Evolutionary conservation across 2,329 filamentous ascomycete genomes (phyloP), one percentile per base, ranked within the genome.

Genomic region (Penicillium sp.): DNA sequence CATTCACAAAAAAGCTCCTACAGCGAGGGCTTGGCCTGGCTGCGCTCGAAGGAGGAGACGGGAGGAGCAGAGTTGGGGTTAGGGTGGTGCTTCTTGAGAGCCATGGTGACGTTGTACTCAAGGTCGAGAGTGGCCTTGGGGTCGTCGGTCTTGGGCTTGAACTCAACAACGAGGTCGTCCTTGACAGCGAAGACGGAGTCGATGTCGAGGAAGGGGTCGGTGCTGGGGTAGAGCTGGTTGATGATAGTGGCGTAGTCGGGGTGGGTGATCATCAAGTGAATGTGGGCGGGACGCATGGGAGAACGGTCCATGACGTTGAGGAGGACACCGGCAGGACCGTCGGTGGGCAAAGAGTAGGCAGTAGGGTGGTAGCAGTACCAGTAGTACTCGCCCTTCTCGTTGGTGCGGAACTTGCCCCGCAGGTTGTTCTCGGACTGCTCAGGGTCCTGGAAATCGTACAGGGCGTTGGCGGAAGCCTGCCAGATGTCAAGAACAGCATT

Each of bases 331-430:
- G 81, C 80, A 31, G 82, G 82, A 11, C 78, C 87, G 64, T 89
- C 84, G 49, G 81, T 85, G 43, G 87, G 86, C 58, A 90, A 79
- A 37, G 86, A 86, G 76, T 90, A 90, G 5, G 86, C 85, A 0
- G 88, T 90, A 1, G 88, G 88, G 74, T 88, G 83, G 80, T 87
- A 90, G 82, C 90, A 90, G 75, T 89, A 87, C 75, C 79, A 82
- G 75, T 87, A 89, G 71, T 69, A 73, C 59, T 86, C 81, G 64
- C 88, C 88, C 59, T 90, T 81, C 65, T 82, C 82, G 72, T 89
- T 83, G 60, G 86, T 84, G 65, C 81, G 82, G 79, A 90, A 90
- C 78, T 90, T 90, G 71, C 88, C 88, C 42, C 88, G 83, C 41
- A 90, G 80, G 79, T 91, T 91, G 81, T 90, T 88, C 69, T 84